A percentile compares a stretch with the other conserved stretches of the same genome.
Evolutionary conservation across 1,284 basidiomycete genomes (phyloP).

Genomic region (Vanrija sp.): DNA sequence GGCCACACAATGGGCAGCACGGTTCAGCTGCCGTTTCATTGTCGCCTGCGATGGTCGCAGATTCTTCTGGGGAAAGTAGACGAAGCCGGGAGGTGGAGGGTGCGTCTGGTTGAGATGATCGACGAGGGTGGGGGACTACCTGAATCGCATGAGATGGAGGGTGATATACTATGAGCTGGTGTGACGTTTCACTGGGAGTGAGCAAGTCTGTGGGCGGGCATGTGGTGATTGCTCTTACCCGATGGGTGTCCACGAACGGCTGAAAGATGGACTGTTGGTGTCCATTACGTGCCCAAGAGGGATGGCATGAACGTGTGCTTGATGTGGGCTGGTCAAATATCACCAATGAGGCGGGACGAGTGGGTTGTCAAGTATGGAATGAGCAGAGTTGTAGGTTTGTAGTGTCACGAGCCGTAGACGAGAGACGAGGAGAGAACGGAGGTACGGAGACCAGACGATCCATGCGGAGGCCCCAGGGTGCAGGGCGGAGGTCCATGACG

Average conservation of each 20-base stretch:
- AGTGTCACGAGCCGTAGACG: not conserved
- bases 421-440: no score
- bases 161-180: constrained; percentile 85
- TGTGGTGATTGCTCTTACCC: constrained; percentile 11
- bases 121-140: constrained; percentile 48
- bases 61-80: constrained; percentile 7
- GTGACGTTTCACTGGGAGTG: constrained; percentile 55
- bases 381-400: not conserved
- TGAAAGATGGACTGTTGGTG: not conserved
- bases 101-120: constrained; percentile 37
- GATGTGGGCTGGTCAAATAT: not conserved
- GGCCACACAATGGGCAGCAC: constrained; percentile 37
- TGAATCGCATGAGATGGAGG: constrained; percentile 77
- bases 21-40: not conserved
- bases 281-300: not conserved
- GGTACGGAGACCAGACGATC: no score
- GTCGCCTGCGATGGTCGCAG: not conserved
- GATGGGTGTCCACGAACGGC: constrained; percentile 24
- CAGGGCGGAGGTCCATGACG: no score
- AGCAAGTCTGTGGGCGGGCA: not conserved
- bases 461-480: no score
- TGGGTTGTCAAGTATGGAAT: not conserved
- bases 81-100: constrained; percentile 42
- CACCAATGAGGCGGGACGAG: not conserved
- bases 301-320: no score